A percentile compares a stretch with the other conserved stretches of the same genome.
Conservation (phyloP, 345 rosid genomes). For the Schrenkiella parvula region DNA sequence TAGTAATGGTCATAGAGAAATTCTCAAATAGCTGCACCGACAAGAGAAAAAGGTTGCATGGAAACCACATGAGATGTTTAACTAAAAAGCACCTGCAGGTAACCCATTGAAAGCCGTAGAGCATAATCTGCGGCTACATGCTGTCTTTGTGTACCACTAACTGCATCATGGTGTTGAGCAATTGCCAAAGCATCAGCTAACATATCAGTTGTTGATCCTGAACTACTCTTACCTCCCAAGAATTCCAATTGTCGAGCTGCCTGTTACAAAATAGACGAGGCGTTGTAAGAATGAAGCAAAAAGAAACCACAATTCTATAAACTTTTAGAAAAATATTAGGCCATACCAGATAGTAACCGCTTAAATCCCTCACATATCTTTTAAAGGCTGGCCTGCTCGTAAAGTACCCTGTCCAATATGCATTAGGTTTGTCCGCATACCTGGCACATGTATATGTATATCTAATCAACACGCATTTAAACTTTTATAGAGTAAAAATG, state of each 20-base stretch:
- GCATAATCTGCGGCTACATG: slow-evolving; percentile 99
- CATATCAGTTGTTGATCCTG: slow-evolving; percentile 63
- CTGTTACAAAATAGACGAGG: slow-evolving; percentile 38
- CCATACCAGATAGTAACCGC: slow-evolving; percentile 81
- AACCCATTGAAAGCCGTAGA: slow-evolving; percentile 78
- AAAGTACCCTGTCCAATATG: slow-evolving; percentile 97
- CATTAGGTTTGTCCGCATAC: slow-evolving; percentile 88
- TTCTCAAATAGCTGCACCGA: slow-evolving; percentile 6
- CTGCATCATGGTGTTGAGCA: slow-evolving; percentile 99
- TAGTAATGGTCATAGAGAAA: slow-evolving; percentile 33
- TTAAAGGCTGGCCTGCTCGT: slow-evolving; percentile 87
- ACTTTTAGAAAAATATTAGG: not conserved
- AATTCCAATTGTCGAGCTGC: slow-evolving; percentile 85
- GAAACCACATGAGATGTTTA: not conserved
- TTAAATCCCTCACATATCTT: slow-evolving; percentile 71
- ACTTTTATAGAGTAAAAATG: not conserved
- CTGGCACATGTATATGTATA: slow-evolving; percentile 34
- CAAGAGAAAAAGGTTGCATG: not conserved
- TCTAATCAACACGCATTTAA: not conserved
- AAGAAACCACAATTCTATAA: not conserved
- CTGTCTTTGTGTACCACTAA: slow-evolving; percentile 91
- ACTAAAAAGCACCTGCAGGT: slow-evolving; percentile 54
- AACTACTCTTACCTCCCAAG: slow-evolving; percentile 57
- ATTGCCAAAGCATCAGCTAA: slow-evolving; percentile 84
- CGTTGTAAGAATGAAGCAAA: slow-evolving; percentile 12